phyloP scores from a whole-genome alignment of 306 rosid genomes.

The Cicer arietinum region DNA sequence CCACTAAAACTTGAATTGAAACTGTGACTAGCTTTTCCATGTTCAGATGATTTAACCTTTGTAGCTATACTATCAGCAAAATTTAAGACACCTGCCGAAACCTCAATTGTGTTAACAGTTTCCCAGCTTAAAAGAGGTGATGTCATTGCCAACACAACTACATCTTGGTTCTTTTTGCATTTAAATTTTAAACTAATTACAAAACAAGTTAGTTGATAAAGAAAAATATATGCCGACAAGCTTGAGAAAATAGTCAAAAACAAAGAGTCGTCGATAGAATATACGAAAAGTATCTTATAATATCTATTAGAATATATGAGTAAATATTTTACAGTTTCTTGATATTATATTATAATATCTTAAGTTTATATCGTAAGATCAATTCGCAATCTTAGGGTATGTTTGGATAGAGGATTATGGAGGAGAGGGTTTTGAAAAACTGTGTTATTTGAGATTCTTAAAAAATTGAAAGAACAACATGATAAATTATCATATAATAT shows the following conservation, averaged over 20 bases:
- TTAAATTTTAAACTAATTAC: slow-evolving; percentile 43
- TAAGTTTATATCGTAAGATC: not conserved
- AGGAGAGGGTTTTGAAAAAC: too few species aligned
- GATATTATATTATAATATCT: slow-evolving; percentile 3
- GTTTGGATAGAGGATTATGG: too few species aligned
- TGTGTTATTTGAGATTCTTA: too few species aligned
- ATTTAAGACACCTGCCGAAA: slow-evolving; percentile 48
- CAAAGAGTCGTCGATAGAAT: not conserved
- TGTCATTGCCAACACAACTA: slow-evolving; percentile 34
- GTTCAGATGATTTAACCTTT: slow-evolving; percentile 55
- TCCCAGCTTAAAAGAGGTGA: slow-evolving; percentile 49
- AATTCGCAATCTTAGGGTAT: not conserved
- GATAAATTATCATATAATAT: too few species aligned
- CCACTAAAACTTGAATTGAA: slow-evolving; percentile 67
- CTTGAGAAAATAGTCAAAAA: slow-evolving; percentile 37
- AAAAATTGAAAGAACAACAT: too few species aligned
- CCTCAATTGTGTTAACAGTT: slow-evolving; percentile 49
- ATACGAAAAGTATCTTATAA: not conserved
- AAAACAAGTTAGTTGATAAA: slow-evolving; percentile 51
- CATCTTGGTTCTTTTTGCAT: slow-evolving; percentile 47
- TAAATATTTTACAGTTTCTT: not conserved
- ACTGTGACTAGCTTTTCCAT: slow-evolving; percentile 53
- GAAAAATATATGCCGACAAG: slow-evolving; percentile 47
- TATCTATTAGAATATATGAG: not conserved
- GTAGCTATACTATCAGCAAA: slow-evolving; percentile 55